A percentile compares a stretch with the other conserved stretches of the same genome.
These are phyloP conservation scores for Rhododendron griersonianum DNA, from an alignment of 148 eudicot genomes.

Conservation along the genomic window DNA sequence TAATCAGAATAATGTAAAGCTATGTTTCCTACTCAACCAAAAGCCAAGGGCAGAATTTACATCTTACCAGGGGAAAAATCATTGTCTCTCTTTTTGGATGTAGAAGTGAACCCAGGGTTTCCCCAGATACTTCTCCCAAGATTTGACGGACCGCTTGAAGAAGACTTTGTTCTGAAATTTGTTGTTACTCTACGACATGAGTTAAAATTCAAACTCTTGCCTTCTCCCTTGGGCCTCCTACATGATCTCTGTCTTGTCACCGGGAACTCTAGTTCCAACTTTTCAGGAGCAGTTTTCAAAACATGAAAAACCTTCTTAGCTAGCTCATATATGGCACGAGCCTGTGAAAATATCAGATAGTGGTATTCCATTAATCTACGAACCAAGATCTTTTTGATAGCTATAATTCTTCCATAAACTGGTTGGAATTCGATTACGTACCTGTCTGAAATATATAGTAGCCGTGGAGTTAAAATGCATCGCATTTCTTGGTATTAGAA, in stretches of 20 bases:
- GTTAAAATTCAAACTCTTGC: constrained; percentile 18
- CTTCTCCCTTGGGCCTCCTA: constrained; percentile 35
- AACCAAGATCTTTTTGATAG: not conserved
- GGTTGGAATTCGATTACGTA: constrained; percentile 12
- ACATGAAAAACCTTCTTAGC: constrained; percentile 63
- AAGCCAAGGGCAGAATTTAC: not conserved
- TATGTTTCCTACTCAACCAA: not conserved
- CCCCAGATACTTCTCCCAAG: constrained; percentile 2
- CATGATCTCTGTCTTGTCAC: constrained; percentile 54
- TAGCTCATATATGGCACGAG: constrained; percentile 70
- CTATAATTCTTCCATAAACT: not conserved
- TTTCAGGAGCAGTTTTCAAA: constrained; percentile 56
- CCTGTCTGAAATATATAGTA: constrained; percentile 81
- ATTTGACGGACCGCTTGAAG: constrained; percentile 6
- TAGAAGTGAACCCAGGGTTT: constrained; percentile 7
- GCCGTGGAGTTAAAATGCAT: constrained; percentile 72
- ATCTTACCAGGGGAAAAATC: constrained; percentile 16
- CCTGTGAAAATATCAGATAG: constrained; percentile 33
- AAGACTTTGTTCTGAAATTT: constrained; percentile 15
- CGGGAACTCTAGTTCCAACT: constrained; percentile 50
- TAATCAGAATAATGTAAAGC: not conserved
- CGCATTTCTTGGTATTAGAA: constrained; percentile 69
- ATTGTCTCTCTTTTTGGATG: constrained; percentile 4
- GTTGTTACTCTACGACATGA: constrained; percentile 18
- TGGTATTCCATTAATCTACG: not conserved